These are phyloP conservation scores for Bolboschoenus planiculmis DNA, from an alignment of 176 grass and related monocot genomes.

Conservation along the genomic window DNA sequence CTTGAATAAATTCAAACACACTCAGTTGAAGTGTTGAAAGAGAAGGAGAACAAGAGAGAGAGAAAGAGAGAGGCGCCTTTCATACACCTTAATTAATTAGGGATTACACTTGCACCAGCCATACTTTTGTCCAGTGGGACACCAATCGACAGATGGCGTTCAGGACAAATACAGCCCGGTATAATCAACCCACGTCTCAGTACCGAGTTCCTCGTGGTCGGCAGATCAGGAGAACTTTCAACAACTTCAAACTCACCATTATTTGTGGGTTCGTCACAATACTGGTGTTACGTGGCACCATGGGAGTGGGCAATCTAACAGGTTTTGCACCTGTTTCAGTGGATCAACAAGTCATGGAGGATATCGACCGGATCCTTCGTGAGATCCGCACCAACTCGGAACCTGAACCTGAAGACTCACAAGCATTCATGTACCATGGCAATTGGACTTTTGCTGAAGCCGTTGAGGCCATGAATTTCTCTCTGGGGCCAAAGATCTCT, in stretches of 20 bases:
- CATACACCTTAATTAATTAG: too few relatives aligned
- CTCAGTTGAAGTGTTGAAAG: too few relatives aligned
- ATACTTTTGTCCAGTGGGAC: too few relatives aligned
- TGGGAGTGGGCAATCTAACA: neutral
- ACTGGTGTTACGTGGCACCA: constrained; percentile 12
- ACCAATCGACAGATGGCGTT: too few relatives aligned
- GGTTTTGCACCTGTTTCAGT: neutral
- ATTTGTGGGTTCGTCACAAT: constrained; percentile 31
- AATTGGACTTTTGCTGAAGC: neutral
- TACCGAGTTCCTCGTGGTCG: neutral
- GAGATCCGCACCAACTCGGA: constrained; percentile 31
- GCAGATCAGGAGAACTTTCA: constrained; percentile 21
- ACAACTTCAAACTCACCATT: constrained; percentile 32
- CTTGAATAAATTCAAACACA: too few relatives aligned
- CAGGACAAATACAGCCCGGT: neutral
- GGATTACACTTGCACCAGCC: too few relatives aligned
- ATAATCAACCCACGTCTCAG: neutral
- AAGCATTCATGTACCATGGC: neutral
- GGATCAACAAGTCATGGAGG: constrained; percentile 24
- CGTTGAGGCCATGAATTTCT: neutral
- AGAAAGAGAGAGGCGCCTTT: too few relatives aligned
- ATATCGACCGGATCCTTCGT: constrained; percentile 35
- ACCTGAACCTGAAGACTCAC: neutral
- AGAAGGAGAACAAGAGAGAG: too few relatives aligned
- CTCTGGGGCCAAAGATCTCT: constrained; percentile 29